Conservation (phyloP, 1,284 basidiomycete genomes). For the Papiliotrema laurentii region DNA sequence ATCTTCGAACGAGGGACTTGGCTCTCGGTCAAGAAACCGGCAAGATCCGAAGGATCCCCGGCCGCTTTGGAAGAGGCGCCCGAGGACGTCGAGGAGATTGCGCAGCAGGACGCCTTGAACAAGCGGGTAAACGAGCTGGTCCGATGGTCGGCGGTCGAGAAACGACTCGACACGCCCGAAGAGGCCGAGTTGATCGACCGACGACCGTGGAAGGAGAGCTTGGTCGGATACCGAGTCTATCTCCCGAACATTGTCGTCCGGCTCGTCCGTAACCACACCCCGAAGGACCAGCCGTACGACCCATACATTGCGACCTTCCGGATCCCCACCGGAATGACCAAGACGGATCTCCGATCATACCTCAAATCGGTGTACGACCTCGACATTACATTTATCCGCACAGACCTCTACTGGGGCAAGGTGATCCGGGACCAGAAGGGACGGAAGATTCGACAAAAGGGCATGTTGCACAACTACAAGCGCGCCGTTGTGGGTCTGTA, state of each 20-base stretch:
- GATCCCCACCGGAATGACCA: conserved; percentile 74
- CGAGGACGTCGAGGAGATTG: background rate
- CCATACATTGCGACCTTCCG: conserved; percentile 93
- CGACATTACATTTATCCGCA: conserved; percentile 85
- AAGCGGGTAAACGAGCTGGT: background rate
- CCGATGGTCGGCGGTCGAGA: background rate
- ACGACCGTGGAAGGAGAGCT: conserved; percentile 26
- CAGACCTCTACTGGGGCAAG: conserved; percentile 74
- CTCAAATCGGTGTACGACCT: conserved; percentile 78
- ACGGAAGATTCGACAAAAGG: conserved; percentile 29
- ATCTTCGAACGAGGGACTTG: too few relatives aligned
- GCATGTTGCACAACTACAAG: conserved; percentile 63
- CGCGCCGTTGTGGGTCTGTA: conserved; percentile 80
- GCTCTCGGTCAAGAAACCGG: too few relatives aligned
- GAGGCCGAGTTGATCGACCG: background rate
- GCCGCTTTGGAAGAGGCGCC: background rate
- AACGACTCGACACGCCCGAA: background rate
- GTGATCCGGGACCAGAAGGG: conserved; percentile 46
- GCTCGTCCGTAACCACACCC: conserved; percentile 79
- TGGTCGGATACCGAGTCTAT: conserved; percentile 77
- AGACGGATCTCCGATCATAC: conserved; percentile 85
- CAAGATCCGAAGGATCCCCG: background rate
- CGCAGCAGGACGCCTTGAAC: background rate
- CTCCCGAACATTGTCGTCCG: conserved; percentile 82
- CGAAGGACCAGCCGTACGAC: conserved; percentile 74